These are phyloP conservation scores for Diaporthe australafricana DNA, from an alignment of 2,329 filamentous ascomycete genomes.

Conservation along the genomic window DNA sequence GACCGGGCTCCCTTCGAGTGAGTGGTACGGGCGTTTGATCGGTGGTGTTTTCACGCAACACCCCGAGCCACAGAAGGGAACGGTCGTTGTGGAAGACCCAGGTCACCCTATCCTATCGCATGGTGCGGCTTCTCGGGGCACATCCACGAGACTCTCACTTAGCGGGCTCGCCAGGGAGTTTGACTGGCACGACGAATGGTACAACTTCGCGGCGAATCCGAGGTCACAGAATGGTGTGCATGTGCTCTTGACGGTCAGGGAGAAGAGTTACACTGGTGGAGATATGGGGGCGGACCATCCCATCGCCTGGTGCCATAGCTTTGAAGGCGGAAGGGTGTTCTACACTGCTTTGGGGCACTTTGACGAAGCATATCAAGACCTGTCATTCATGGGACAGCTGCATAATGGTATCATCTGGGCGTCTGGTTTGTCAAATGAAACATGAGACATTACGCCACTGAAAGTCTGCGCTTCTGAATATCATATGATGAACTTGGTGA, in stretches of 20 bases:
- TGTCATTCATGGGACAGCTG: constrained; percentile 44
- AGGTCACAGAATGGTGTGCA: constrained; percentile 43
- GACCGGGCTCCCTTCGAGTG: constrained; percentile 46
- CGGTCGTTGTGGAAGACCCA: constrained; percentile 46
- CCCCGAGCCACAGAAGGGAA: constrained; percentile 50
- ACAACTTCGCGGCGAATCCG: constrained; percentile 52
- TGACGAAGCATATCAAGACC: constrained; percentile 51
- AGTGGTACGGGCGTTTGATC: constrained; percentile 53
- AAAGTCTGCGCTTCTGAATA: background rate
- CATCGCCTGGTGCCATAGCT: constrained; percentile 53
- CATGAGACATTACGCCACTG: background rate
- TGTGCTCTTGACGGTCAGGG: constrained; percentile 51
- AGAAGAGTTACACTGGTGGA: constrained; percentile 50
- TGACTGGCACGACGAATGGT: constrained; percentile 56
- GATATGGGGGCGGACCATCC: constrained; percentile 52
- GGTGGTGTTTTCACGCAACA: constrained; percentile 53
- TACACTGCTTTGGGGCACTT: constrained; percentile 57
- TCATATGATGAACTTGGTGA: background rate
- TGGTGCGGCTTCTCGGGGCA: constrained; percentile 23
- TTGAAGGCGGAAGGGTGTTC: constrained; percentile 52
- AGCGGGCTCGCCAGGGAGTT: constrained; percentile 35
- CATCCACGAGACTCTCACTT: background rate
- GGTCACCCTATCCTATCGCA: constrained; percentile 46
- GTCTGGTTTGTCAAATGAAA: constrained; percentile 30
- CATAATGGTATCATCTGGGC: constrained; percentile 44